phyloP scores from a whole-genome alignment of 192 early-diverging fungal species.

The Backusella morwellensis region DNA sequence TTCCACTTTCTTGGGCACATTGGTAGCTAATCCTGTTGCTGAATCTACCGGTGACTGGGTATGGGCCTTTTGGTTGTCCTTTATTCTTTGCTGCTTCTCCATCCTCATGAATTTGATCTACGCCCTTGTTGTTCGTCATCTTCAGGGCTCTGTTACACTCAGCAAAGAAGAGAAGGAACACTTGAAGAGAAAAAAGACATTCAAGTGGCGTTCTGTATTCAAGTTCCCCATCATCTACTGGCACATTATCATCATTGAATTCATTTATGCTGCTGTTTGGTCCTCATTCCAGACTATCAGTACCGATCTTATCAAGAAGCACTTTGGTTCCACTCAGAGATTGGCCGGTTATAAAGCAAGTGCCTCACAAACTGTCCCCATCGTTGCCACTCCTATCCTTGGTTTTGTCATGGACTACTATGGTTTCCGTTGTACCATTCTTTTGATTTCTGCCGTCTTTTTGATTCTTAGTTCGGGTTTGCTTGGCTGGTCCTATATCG shows the following conservation, averaged over 20 bases:
- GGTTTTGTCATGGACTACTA: conserved; percentile 57
- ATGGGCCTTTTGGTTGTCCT: conserved; percentile 47
- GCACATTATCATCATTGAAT: conserved; percentile 57
- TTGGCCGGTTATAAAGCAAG: conserved; percentile 39
- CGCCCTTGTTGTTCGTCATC: conserved; percentile 50
- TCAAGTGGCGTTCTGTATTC: conserved; percentile 52
- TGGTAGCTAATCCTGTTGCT: conserved; percentile 62
- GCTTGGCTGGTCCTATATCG: conserved; percentile 53
- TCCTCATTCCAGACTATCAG: conserved; percentile 25
- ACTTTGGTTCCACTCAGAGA: conserved; percentile 31
- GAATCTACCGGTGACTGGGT: conserved; percentile 39
- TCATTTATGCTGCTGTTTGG: conserved; percentile 53
- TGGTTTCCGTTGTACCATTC: conserved; percentile 47
- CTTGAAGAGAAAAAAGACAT: conserved; percentile 50
- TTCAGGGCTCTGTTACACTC: conserved; percentile 25
- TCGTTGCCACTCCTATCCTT: conserved; percentile 49
- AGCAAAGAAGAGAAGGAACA: conserved; percentile 16
- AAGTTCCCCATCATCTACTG: conserved; percentile 59
- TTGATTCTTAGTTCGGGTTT: conserved; percentile 33
- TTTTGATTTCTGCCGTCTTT: conserved; percentile 29
- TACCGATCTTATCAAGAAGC: conserved; percentile 43
- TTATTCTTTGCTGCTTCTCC: conserved; percentile 63
- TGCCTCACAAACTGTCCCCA: conserved; percentile 52
- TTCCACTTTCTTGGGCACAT: conserved; percentile 66
- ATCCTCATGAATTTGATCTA: conserved; percentile 72